Base-by-base conservation (phyloP, 169 alveolate species). In the Plasmodium yoelii region DNA sequence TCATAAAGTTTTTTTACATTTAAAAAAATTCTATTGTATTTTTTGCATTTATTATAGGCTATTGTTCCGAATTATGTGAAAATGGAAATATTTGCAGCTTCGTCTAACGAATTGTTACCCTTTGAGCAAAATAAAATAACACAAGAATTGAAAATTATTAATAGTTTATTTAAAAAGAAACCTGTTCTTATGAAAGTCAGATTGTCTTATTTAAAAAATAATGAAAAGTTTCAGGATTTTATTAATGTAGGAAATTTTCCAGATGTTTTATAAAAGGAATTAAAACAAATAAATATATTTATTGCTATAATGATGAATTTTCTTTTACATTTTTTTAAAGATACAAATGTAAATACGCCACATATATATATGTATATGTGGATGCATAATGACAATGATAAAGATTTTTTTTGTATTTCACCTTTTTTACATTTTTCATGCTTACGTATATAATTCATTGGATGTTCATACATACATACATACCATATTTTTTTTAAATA, bases 181-280 rank as follows among this genome's bases (percentile, higher is more conserved):
- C 91, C 91, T n/a, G 77, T 86, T 39, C 91, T 86, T 59, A 86
- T 86, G 91, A 86, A 86, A 55, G 91, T 86, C 42, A 68, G 91
- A 68, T 19, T 86, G 28, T 86, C 91, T 15, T 86, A 86, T 86
- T 19, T 47, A 19, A 57, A 72, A 56, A 70, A 86, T 46, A 65
- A 65, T 15, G 87, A 86, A 55, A 68, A 60, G 5, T 57, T 86
- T 28, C 91, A 86, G 51, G 91, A 86, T 46, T 86, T 70, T 64
- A 86, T 86, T 57, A 86, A 86, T 65, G 71, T 86, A 46, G 87
- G 87, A 15, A 86, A 86, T 49, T 86, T 86, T 60, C 75, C 91
- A 18, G 53, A 72, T 70, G 65, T 24, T 70, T 70, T 86, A 56
- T 86, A 65, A 86, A 39, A 3, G 34, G 0, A 15, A 9, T 61